These are phyloP conservation scores for Lathyrus tuberosus DNA, from an alignment of 306 rosid genomes.

Conservation along the genomic window DNA sequence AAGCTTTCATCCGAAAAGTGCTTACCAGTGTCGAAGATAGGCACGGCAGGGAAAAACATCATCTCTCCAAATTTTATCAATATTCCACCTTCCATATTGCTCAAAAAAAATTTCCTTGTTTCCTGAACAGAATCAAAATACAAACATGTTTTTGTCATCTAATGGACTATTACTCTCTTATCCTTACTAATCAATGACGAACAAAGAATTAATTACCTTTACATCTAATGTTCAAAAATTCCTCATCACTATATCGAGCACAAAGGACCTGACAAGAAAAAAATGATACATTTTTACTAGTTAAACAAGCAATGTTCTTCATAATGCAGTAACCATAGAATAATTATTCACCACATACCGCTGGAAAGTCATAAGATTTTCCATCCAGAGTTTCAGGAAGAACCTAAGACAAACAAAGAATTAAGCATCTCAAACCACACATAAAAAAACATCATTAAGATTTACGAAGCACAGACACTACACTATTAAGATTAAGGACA, in stretches of 20 bases:
- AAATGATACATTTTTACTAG: background rate
- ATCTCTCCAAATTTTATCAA: conserved; percentile 88
- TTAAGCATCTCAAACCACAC: conserved; percentile 15
- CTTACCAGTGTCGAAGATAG: conserved; percentile 95
- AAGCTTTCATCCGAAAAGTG: conserved; percentile 24
- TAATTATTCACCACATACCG: conserved; percentile 53
- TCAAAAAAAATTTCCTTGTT: conserved; percentile 68
- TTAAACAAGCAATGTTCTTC: conserved; percentile 14
- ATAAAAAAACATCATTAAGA: background rate
- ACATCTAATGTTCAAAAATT: conserved; percentile 76
- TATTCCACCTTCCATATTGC: conserved; percentile 73
- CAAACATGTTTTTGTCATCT: background rate
- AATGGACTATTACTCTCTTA: conserved; percentile 21
- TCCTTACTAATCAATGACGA: background rate
- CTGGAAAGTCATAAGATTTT: conserved; percentile 56
- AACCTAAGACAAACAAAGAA: conserved; percentile 55
- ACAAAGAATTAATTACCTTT: conserved; percentile 63
- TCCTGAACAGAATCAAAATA: conserved; percentile 52
- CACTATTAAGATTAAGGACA: background rate
- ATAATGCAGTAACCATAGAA: conserved; percentile 15
- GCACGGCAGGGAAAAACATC: conserved; percentile 92
- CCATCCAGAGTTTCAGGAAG: conserved; percentile 75
- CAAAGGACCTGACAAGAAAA: conserved; percentile 73
- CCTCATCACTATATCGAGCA: conserved; percentile 87
- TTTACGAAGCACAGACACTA: too few relatives aligned